A percentile compares a stretch with the other conserved stretches of the same genome.
phyloP scores from a whole-genome alignment of 2,329 filamentous ascomycete species.

The Colletotrichum horii region DNA sequence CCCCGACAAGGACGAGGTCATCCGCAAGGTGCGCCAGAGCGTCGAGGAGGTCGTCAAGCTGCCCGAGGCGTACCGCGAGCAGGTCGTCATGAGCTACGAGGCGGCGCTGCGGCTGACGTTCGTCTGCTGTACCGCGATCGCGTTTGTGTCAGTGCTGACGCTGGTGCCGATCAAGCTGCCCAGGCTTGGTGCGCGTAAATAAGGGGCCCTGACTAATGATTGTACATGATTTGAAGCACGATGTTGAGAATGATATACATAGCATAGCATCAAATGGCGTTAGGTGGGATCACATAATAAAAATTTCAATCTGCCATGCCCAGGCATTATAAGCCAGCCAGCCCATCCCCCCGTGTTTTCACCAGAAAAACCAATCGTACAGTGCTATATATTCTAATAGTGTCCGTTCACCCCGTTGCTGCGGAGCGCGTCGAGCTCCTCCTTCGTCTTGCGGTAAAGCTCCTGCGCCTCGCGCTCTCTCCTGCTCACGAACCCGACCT shows the following conservation, averaged over 20 bases:
- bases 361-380: not conserved
- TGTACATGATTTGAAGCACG: not conserved
- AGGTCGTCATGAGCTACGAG: constrained; percentile 62
- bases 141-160: constrained; percentile 51
- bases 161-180: constrained; percentile 60
- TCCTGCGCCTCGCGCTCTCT: constrained; percentile 93
- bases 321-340: not conserved
- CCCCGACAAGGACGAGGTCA: constrained; percentile 60
- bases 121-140: constrained; percentile 47
- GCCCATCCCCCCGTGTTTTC: not conserved
- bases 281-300: not conserved
- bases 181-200: constrained; percentile 50
- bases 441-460: constrained; percentile 75
- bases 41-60: constrained; percentile 58
- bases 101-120: constrained; percentile 55
- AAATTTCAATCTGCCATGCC: constrained; percentile 2
- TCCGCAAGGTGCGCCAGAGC: constrained; percentile 55
- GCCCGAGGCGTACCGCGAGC: constrained; percentile 49
- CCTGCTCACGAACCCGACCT: constrained; percentile 79
- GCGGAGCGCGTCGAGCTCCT: constrained; percentile 73
- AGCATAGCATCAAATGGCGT: not conserved
- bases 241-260: not conserved
- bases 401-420: constrained; percentile 32
- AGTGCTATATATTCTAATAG: constrained; percentile 2
- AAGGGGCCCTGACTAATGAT: no score